Evolutionary conservation across 345 rosid species (phyloP).

Genomic region (Populus deltoides): DNA sequence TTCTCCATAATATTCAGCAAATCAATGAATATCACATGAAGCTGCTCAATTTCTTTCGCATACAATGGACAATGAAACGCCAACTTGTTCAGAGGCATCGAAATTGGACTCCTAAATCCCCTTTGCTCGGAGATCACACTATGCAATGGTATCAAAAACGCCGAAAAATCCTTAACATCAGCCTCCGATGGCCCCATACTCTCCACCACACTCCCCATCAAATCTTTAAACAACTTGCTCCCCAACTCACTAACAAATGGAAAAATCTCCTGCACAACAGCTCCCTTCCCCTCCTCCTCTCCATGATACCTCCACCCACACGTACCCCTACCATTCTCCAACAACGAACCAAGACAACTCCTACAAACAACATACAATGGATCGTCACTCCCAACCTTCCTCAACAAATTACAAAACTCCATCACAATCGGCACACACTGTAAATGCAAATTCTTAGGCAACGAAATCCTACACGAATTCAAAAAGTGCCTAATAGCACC

Average conservation of each 20-base stretch:
- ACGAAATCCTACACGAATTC: constrained; percentile 23
- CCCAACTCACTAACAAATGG: constrained; percentile 75
- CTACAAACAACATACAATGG: constrained; percentile 65
- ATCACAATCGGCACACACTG: constrained; percentile 61
- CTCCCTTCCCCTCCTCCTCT: constrained; percentile 26
- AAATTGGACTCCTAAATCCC: constrained; percentile 29
- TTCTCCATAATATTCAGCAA: constrained; percentile 50
- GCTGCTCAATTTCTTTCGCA: constrained; percentile 43
- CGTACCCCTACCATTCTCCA: constrained; percentile 41
- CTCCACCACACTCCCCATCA: constrained; percentile 7
- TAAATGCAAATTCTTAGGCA: constrained; percentile 45
- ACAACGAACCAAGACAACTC: constrained; percentile 55
- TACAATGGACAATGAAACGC: constrained; percentile 22
- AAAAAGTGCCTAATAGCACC: constrained; percentile 56
- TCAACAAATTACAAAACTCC: constrained; percentile 78
- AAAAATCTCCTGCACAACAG: constrained; percentile 50
- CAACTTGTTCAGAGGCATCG: constrained; percentile 40
- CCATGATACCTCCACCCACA: constrained; percentile 12
- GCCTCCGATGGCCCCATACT: constrained; percentile 32
- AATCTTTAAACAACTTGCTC: constrained; percentile 42
- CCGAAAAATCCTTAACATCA: constrained; percentile 57
- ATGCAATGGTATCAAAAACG: constrained; percentile 59
- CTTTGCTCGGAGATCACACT: constrained; percentile 33
- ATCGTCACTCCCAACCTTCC: constrained; percentile 42
- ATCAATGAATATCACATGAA: constrained; percentile 41